Conservation (phyloP, 2,329 filamentous ascomycete genomes). For the Fusarium sp. region DNA sequence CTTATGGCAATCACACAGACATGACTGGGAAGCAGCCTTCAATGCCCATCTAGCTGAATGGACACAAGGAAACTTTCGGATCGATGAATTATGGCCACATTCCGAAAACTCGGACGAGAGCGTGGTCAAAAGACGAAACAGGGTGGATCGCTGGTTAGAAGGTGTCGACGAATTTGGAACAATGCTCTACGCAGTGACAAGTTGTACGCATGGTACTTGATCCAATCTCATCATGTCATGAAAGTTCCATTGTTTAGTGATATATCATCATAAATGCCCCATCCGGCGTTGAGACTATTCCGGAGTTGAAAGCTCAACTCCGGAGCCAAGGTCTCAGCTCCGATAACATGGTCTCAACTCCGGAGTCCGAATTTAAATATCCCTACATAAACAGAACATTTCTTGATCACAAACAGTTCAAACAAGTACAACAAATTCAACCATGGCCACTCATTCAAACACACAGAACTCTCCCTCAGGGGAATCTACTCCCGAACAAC, state of each 20-base stretch:
- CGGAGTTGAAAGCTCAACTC: background rate
- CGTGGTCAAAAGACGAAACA: constrained; percentile 45
- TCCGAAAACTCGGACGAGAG: constrained; percentile 41
- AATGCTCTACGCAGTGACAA: constrained; percentile 62
- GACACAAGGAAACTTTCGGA: constrained; percentile 52
- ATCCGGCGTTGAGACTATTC: background rate
- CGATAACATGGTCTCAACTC: background rate
- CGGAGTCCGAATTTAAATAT: background rate
- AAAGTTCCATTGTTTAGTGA: background rate
- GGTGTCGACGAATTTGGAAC: constrained; percentile 64
- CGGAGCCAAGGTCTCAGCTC: background rate
- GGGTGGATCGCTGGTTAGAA: constrained; percentile 62
- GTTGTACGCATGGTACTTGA: constrained; percentile 53
- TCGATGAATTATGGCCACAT: constrained; percentile 63
- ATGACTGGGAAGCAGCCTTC: constrained; percentile 57
- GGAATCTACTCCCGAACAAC: constrained; percentile 30
- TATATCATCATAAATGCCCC: background rate
- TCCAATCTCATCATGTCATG: background rate
- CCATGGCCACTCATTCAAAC: background rate
- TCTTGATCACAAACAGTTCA: background rate
- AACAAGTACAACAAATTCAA: background rate
- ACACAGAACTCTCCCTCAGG: background rate
- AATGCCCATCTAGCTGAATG: constrained; percentile 55
- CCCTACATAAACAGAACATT: background rate
- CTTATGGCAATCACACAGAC: constrained; percentile 55